Conservation (phyloP, 208 protist genomes). For the Leishmania martiniquensis region DNA sequence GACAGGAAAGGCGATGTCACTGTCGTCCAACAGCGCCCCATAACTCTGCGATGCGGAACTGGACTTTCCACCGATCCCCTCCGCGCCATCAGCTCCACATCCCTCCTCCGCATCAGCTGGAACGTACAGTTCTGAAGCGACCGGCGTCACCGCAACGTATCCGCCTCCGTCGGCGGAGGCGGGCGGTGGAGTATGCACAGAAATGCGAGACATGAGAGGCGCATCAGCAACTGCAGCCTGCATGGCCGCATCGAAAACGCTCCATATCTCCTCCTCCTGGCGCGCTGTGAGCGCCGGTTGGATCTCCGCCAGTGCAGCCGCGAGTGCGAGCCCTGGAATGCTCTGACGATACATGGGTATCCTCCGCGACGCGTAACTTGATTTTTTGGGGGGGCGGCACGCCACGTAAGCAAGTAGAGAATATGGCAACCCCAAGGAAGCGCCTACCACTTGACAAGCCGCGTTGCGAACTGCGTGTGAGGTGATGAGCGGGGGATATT, state of each 20-base stretch:
- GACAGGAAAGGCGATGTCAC: conserved; percentile 63
- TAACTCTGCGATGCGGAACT: background rate
- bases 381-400: background rate
- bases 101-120: conserved; percentile 8
- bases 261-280: conserved; percentile 79
- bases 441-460: background rate
- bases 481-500: background rate
- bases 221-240: conserved; percentile 59
- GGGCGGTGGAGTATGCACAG: conserved; percentile 47
- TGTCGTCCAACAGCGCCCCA: conserved; percentile 26
- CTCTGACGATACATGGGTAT: conserved; percentile 78
- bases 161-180: conserved; percentile 20
- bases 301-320: conserved; percentile 70
- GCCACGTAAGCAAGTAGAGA: background rate
- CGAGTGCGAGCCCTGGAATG: conserved; percentile 68
- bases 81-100: background rate
- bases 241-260: conserved; percentile 81
- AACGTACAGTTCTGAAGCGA: conserved; percentile 1
- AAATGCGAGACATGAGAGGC: conserved; percentile 56
- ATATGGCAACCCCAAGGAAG: background rate
- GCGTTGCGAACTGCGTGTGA: background rate
- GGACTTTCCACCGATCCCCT: background rate
- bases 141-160: conserved; percentile 1
- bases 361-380: background rate
- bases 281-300: conserved; percentile 50